Evolutionary conservation across 2,329 filamentous ascomycete species (phyloP).

Genomic region (Hymenoscyphus albidus): DNA sequence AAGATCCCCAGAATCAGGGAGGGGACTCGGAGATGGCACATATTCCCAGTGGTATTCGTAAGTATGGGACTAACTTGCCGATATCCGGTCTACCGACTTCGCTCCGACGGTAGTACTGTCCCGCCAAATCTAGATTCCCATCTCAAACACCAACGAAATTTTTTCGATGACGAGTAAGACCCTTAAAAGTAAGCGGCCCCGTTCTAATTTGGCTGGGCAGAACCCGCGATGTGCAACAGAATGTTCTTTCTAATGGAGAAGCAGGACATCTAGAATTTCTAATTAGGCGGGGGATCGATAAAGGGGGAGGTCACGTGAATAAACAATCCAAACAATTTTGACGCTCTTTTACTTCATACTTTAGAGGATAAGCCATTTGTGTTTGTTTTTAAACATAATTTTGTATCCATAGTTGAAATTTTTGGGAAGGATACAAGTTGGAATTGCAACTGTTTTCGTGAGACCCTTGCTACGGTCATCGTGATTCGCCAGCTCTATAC

Average conservation of each 20-base stretch:
- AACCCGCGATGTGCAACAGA: conserved; percentile 1
- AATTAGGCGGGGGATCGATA: not conserved
- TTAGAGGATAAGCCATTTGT: too few species aligned
- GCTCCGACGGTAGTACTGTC: not conserved
- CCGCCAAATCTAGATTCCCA: conserved; percentile 4
- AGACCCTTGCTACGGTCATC: too few species aligned
- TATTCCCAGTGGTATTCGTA: not conserved
- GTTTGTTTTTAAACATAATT: too few species aligned
- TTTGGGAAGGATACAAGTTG: too few species aligned
- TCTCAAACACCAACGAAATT: not conserved
- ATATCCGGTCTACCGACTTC: not conserved
- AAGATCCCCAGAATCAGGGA: too few species aligned
- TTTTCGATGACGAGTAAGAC: conserved; percentile 3
- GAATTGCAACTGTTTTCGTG: too few species aligned
- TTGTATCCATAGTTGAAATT: too few species aligned
- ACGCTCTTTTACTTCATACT: too few species aligned
- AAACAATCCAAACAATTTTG: too few species aligned
- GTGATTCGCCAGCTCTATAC: too few species aligned
- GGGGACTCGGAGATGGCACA: too few species aligned
- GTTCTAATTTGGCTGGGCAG: not conserved
- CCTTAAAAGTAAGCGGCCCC: not conserved
- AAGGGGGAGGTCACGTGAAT: not conserved
- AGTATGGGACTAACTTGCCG: not conserved
- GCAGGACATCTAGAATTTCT: not conserved
- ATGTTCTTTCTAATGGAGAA: not conserved